Base-by-base conservation (phyloP, 2,329 filamentous ascomycete species). In the Lecanicillium sp. region DNA sequence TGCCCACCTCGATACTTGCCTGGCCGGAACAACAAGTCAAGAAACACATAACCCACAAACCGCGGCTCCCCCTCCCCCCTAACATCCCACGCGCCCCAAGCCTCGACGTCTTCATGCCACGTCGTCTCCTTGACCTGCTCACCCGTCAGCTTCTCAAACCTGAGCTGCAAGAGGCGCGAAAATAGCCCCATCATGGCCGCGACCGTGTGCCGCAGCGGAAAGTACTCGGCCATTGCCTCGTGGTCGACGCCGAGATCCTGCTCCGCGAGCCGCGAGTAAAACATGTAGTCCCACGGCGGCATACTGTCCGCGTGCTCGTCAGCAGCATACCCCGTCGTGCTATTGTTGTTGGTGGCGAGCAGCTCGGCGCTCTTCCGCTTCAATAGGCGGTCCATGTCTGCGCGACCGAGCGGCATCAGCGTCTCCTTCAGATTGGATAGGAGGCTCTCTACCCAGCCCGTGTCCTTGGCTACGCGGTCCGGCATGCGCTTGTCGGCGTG, bases 1-100 rank as follows among this genome's bases (percentile, higher is more conserved):
- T 72, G 71, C 3, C 70, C 68, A 38, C 74, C 71, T 3, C 68
- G 68, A 45, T 74, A 75, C 50, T 77, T 76, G 45, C 71, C 70
- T 36, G 72, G 67, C 29, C 72, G 60, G 7, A 69, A 71, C 47
- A 69, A 64, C 9, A 76, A 57, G 50, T 76, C 72, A 7, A 74
- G 60, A 47, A 75, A 76, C 10, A 77, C 56, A 46, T 74, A 77
- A 13, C 72, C 72, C 14, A 76, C 68, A 46, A 77, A 76, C 19
- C 52, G 57, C 11, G 11, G 22, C 22, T 25, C 22, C 6, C 22
- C 22, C 20, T 69, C 69, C 36, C 68, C 65, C 7, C 68, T 63
- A 18, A 71, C 65, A 41, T 77, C 69, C 68, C 72, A 76, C 7
- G 77, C 72, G 20, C 64, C 65, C 56, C 73, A 77, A 29, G 73